phyloP scores from a whole-genome alignment of 495 filamentous ascomycete genomes.

The Tuber brumale region DNA sequence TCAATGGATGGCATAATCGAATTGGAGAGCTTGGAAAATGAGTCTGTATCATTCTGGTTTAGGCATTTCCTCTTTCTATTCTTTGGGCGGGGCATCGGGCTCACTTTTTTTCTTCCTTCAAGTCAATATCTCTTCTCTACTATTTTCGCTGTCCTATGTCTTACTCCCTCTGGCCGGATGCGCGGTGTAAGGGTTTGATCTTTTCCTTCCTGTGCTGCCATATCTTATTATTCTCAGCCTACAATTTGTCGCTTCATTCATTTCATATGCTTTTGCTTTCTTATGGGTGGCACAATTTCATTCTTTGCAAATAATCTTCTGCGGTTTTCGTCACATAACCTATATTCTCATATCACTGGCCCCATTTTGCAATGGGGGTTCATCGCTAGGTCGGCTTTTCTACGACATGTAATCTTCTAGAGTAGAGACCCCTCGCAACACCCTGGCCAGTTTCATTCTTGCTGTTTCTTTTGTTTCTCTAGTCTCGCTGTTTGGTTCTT shows the following conservation, averaged over 20 bases:
- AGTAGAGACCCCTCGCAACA: slow-evolving; percentile 26
- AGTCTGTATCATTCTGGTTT: background rate
- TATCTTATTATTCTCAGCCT: background rate
- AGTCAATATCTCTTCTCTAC: background rate
- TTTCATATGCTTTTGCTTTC: background rate
- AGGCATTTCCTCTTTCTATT: background rate
- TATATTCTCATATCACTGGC: background rate
- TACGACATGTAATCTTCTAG: slow-evolving; percentile 16
- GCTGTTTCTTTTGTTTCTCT: slow-evolving; percentile 5
- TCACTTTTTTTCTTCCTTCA: background rate
- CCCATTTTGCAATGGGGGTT: background rate
- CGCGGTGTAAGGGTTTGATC: background rate
- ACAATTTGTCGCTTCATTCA: background rate
- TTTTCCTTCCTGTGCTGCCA: background rate
- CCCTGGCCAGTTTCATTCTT: slow-evolving; percentile 28
- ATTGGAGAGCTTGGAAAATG: background rate
- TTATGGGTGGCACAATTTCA: background rate
- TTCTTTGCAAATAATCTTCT: background rate
- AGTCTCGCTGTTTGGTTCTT: slow-evolving; percentile 3
- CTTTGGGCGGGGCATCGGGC: background rate
- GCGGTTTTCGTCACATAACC: background rate
- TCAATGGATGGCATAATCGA: background rate
- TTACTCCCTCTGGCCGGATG: background rate
- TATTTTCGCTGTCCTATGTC: background rate
- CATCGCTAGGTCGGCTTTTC: background rate